Evolutionary conservation across 1,284 basidiomycete species (phyloP).

Genomic region (Hemileia vastatrix): DNA sequence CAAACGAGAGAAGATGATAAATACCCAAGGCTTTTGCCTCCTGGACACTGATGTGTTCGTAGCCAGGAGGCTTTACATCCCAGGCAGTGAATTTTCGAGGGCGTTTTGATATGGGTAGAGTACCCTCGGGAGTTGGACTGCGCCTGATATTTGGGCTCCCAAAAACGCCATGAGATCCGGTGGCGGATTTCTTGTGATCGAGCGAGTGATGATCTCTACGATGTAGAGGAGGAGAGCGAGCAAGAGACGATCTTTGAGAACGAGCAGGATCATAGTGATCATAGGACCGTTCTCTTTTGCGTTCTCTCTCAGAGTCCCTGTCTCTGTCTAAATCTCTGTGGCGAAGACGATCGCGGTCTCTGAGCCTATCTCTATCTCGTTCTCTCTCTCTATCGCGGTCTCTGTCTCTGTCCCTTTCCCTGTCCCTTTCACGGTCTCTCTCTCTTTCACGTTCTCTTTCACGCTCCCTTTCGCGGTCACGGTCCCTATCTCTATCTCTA

Average conservation of each 20-base stretch:
- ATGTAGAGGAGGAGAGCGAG: slow-evolving; percentile 28
- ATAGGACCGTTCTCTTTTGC: slow-evolving; percentile 24
- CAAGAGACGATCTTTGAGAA: too few relatives aligned
- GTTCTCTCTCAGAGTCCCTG: slow-evolving; percentile 24
- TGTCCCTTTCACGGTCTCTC: slow-evolving; percentile 24
- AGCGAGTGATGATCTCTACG: slow-evolving; percentile 38
- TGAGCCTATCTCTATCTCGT: slow-evolving; percentile 30
- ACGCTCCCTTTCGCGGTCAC: slow-evolving; percentile 33
- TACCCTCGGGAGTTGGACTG: slow-evolving; percentile 81
- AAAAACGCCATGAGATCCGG: slow-evolving; percentile 37
- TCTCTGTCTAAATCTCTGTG: slow-evolving; percentile 29
- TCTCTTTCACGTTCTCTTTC: slow-evolving; percentile 30
- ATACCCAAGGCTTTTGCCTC: slow-evolving; percentile 93
- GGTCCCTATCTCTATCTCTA: slow-evolving; percentile 32
- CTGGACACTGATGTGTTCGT: slow-evolving; percentile 84
- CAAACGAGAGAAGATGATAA: neutral
- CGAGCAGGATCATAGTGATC: slow-evolving; percentile 27
- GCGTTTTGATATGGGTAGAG: slow-evolving; percentile 70
- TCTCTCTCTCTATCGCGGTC: slow-evolving; percentile 45
- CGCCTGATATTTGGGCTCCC: slow-evolving; percentile 63
- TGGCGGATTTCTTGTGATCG: slow-evolving; percentile 35
- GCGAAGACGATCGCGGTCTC: slow-evolving; percentile 32
- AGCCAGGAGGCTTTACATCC: slow-evolving; percentile 91
- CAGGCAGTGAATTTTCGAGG: slow-evolving; percentile 80
- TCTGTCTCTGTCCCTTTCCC: slow-evolving; percentile 44